phyloP scores from a whole-genome alignment of 2,329 filamentous ascomycete genomes.

The Aspergillus transmontanensis region DNA sequence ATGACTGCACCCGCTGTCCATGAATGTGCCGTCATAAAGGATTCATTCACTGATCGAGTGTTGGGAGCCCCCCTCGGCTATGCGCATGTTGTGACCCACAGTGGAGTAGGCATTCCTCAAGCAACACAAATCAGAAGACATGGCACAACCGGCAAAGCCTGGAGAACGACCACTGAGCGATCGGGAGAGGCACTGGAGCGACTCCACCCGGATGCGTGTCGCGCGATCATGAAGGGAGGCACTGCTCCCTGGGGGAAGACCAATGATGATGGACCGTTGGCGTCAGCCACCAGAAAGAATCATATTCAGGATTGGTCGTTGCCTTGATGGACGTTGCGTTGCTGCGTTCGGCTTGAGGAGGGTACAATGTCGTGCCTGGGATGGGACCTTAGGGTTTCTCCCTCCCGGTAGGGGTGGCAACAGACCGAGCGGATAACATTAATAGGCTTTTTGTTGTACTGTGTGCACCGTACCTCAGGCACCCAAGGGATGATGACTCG shows the following conservation, averaged over 20 bases:
- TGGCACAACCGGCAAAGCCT: not conserved
- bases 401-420: not conserved
- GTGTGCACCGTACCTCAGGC: not conserved
- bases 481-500: not conserved
- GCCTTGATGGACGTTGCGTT: not conserved
- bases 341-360: no score
- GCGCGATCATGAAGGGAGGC: conserved; percentile 3
- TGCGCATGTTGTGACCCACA: not conserved
- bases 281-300: not conserved
- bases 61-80: not conserved
- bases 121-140: not conserved
- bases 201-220: not conserved
- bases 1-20: not conserved
- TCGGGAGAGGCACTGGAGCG: not conserved
- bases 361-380: no score
- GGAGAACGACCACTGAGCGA: not conserved
- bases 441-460: not conserved
- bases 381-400: not conserved
- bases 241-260: not conserved
- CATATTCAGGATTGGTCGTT: not conserved
- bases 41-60: not conserved
- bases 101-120: not conserved
- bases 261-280: not conserved
- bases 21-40: not conserved
- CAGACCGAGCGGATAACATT: not conserved